phyloP scores from a whole-genome alignment of 257 asterid genomes.

The Coffea eugenioides region DNA sequence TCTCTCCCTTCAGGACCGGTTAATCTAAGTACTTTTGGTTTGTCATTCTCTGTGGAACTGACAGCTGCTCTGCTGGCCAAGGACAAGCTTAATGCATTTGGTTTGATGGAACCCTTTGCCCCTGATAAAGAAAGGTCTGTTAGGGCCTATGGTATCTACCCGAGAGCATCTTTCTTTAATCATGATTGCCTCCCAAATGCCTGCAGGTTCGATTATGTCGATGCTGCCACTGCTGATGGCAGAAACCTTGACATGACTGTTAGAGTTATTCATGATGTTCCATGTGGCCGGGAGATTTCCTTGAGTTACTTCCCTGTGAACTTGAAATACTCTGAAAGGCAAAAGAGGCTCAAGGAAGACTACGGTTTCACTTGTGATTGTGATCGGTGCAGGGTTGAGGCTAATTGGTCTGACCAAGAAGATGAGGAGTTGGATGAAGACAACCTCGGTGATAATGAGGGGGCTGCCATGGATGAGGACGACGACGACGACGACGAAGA shows the following conservation, averaged over 20 bases:
- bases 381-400: constrained; percentile 94
- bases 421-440: constrained; percentile 47
- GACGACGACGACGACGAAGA: constrained; percentile 42
- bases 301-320: constrained; percentile 92
- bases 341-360: constrained; percentile 73
- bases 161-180: constrained; percentile 75
- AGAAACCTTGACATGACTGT: constrained; percentile 57
- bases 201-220: constrained; percentile 87
- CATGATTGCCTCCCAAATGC: constrained; percentile 99
- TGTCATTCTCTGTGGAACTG: constrained; percentile 53
- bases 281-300: constrained; percentile 73
- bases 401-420: constrained; percentile 81
- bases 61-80: constrained; percentile 72
- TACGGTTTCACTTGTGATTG: constrained; percentile 80
- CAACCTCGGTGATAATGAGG: constrained; percentile 18
- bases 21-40: constrained; percentile 29
- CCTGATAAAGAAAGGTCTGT: constrained; percentile 60
- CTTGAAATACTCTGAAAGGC: constrained; percentile 73
- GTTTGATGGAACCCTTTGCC: constrained; percentile 73
- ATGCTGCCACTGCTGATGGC: constrained; percentile 24
- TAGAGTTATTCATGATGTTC: constrained; percentile 75
- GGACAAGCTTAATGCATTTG: constrained; percentile 83
- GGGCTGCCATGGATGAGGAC: constrained; percentile 51
- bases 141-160: constrained; percentile 85
- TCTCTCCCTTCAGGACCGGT: constrained; percentile 29